Conservation (phyloP, 805 yeast species). For the Huiozyma naganishii region DNA sequence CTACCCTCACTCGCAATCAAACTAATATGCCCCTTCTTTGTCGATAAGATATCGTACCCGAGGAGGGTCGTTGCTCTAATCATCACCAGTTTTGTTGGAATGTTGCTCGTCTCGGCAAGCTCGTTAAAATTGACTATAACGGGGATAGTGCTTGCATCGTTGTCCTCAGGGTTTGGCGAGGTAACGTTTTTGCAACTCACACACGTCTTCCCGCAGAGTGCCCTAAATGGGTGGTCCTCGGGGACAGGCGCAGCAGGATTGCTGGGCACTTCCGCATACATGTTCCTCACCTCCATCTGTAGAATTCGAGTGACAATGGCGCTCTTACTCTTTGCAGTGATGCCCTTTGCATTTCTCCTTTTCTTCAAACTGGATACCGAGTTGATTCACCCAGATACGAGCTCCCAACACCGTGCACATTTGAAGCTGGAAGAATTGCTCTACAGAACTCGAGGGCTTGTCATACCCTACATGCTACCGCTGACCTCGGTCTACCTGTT, state of each 20-base stretch:
- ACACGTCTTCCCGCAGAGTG: slow-evolving; percentile 51
- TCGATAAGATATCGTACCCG: slow-evolving; percentile 52
- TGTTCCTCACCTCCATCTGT: slow-evolving; percentile 63
- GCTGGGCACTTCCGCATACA: slow-evolving; percentile 62
- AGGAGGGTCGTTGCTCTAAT: slow-evolving; percentile 46
- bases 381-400: not conserved
- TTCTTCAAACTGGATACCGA: slow-evolving; percentile 21
- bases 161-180: slow-evolving; percentile 86
- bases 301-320: slow-evolving; percentile 43
- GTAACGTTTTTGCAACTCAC: slow-evolving; percentile 79
- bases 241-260: slow-evolving; percentile 97
- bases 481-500: slow-evolving; percentile 71
- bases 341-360: slow-evolving; percentile 43
- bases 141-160: slow-evolving; percentile 72
- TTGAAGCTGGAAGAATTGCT: not conserved
- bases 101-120: slow-evolving; percentile 42
- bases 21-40: slow-evolving; percentile 64
- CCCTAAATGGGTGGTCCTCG: slow-evolving; percentile 79
- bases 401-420: not conserved
- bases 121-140: slow-evolving; percentile 34
- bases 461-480: slow-evolving; percentile 73
- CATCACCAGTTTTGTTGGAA: slow-evolving; percentile 54
- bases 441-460: slow-evolving; percentile 14
- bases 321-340: slow-evolving; percentile 44
- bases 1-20: slow-evolving; percentile 71